Conservation (phyloP, 768 basidiomycete genomes). For the Antrodiella citrinella region DNA sequence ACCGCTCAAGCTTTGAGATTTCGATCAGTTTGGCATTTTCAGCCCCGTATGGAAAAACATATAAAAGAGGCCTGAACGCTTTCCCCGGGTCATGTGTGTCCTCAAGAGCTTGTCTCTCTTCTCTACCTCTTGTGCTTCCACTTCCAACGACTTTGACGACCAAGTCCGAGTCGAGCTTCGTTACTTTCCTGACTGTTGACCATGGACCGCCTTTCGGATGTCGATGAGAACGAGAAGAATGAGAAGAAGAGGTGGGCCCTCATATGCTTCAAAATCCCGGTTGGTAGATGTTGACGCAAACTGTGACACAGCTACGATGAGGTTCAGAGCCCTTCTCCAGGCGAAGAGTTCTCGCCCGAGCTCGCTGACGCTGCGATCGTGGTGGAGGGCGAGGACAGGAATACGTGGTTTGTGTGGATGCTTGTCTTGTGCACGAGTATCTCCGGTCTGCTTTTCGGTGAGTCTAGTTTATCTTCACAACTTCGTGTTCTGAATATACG, state of each 20-base stretch:
- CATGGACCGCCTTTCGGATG: not conserved
- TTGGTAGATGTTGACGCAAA: not conserved
- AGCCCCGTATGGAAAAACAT: not conserved
- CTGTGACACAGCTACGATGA: not conserved
- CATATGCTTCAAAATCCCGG: not conserved
- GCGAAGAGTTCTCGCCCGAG: constrained; percentile 27
- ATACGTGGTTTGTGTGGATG: constrained; percentile 73
- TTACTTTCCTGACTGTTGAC: too few species aligned
- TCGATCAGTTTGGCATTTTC: not conserved
- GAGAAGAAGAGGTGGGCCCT: not conserved
- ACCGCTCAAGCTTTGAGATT: not conserved
- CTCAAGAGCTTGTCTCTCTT: not conserved
- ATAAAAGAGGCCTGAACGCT: not conserved
- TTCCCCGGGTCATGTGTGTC: not conserved
- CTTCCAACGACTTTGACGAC: not conserved
- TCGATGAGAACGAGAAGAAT: not conserved
- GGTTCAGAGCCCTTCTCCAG: not conserved
- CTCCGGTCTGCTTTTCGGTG: constrained; percentile 70
- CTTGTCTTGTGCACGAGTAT: constrained; percentile 69
- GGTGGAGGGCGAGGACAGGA: constrained; percentile 57
- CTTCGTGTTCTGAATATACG: too few species aligned
- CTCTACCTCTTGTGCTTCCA: not conserved
- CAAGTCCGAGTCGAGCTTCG: too few species aligned
- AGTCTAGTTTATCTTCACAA: too few species aligned
- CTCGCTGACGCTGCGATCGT: constrained; percentile 53